Base-by-base conservation (phyloP, 140 eudicot genomes). In the Ambrosia hybrid region DNA sequence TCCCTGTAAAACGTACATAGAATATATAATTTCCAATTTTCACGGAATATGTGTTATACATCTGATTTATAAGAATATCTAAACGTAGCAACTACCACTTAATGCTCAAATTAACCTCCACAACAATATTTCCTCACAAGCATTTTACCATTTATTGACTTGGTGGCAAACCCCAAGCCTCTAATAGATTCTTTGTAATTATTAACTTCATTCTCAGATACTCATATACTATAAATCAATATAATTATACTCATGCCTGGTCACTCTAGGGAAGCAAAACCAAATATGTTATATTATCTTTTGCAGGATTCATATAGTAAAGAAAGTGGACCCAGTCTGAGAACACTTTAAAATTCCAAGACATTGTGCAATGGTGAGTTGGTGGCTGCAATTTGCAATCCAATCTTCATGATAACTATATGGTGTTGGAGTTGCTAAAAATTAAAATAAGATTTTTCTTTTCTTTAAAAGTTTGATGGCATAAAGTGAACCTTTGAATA, bases 1-100 rank as follows among this genome's bases (percentile, higher is more conserved):
- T 72, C 98, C 98, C 98, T 92, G 92, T 49, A 83, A 77, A 12
- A 51, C 11, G 11, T 13, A 80, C 41, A 65, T 2, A 2, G 57
- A 56, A 30, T n/a, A 21, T 69, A 34, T 41, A 43, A 51, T 8
- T 45, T 68, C 36, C 53, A 36, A 17, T 30, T 30, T 57, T 68
- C 43, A 26, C 55, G 41, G 46, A 3, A 46, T 34, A 57, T 16
- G 77, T 21, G 65, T 8, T 49, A 16, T 30, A 55, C 57, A 65
- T 38, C 34, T 21, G 30, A 21, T 21, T 21, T 21, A 21, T 21
- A 21, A 21, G 30, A 21, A 21, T 0, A 21, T 21, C 0, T 21
- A 21, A 21, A n/a, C n/a, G n/a, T 21, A 21, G 30, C 1, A 21
- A 21, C 30, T 21, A 21, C 30, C 1, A 21, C 30, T 21, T 1